Percentiles rank a stretch among this genome's conserved stretches.
Conservation (phyloP, 345 rosid species). For the Reutealis trisperma region DNA sequence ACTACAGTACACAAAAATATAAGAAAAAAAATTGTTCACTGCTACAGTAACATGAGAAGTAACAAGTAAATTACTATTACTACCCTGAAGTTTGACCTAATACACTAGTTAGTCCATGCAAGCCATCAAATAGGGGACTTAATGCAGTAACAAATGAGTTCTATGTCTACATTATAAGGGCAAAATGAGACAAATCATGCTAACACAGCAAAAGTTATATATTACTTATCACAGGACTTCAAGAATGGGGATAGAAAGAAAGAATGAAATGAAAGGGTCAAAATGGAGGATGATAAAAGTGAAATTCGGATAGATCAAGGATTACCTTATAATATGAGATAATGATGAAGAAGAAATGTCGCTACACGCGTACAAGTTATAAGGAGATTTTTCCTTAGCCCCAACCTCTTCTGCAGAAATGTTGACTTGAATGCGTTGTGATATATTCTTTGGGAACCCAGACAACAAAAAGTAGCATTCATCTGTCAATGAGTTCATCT, state of each 20-base stretch:
- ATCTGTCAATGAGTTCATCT: conserved; percentile 13
- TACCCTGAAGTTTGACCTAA: too few relatives aligned
- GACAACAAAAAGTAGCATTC: conserved; percentile 1
- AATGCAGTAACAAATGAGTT: not conserved
- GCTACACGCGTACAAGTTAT: conserved; percentile 63
- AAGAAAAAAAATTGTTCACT: not conserved
- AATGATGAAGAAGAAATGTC: conserved; percentile 69
- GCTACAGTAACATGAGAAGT: not conserved
- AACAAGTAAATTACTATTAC: not conserved
- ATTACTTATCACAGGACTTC: not conserved
- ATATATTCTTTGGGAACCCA: conserved; percentile 50
- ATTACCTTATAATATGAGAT: conserved; percentile 80
- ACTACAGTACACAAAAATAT: not conserved
- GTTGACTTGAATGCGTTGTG: conserved; percentile 62
- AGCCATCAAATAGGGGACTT: not conserved
- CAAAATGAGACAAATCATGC: conserved; percentile 4
- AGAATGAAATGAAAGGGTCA: not conserved
- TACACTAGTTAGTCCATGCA: not conserved
- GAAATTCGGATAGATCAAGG: not conserved
- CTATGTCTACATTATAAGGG: not conserved
- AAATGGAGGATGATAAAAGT: not conserved
- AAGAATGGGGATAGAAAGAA: not conserved
- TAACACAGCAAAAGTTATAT: not conserved
- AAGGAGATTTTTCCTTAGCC: conserved; percentile 78
- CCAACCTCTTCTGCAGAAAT: conserved; percentile 91